Evolutionary conservation across 73 alveolate species (phyloP), one percentile per base, ranked within the genome.

Genomic region (Symbiodinium natans): DNA sequence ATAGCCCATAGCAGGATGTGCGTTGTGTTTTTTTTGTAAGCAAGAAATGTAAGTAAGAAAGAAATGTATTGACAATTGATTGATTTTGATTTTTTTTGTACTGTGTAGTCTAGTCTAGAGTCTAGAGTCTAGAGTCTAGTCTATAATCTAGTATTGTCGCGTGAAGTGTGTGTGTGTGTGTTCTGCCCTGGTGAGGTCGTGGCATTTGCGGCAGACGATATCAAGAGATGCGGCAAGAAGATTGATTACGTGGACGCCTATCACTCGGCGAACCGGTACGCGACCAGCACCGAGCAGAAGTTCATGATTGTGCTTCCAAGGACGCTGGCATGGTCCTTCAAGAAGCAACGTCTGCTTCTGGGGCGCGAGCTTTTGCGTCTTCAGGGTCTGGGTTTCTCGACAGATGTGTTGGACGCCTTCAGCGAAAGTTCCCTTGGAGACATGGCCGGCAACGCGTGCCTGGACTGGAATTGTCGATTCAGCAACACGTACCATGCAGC

Each of bases 361-460:
- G 93, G 93, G 8, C 6, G 11, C 19, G 93, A 86, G 59, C 74
- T 86, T 52, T 29, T 86, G 19, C 36, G 93, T 23, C 1, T 86
- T 8, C 93, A 86, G 40, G 93, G 93, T 10, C 48, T 48, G 31
- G 0, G 52, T 3, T 36, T 31, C 59, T 19, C 17, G 36, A 54
- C 11, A 82, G 52, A 46, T 7, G 82, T 48, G 11, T 42, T 31
- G 9, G 40, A 46, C 25, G 13, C n/a, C 6, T 86, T 59, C 38
- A 52, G 40, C 38, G 59, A 86, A 48, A 25, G 71, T 0, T 83
- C 46, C 27, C 29, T 31, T 17, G 36, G 71, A 7, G 93, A 86
- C 56, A 2, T 86, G 34, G 93, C 93, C 1, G 93, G 93, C 10
- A 86, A 86, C 56, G 82, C 93, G 93, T 34, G 36, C 25, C 93